These are phyloP conservation scores for Phoma sp. DNA, from an alignment of 2,329 filamentous ascomycete genomes.

Conservation along the genomic window DNA sequence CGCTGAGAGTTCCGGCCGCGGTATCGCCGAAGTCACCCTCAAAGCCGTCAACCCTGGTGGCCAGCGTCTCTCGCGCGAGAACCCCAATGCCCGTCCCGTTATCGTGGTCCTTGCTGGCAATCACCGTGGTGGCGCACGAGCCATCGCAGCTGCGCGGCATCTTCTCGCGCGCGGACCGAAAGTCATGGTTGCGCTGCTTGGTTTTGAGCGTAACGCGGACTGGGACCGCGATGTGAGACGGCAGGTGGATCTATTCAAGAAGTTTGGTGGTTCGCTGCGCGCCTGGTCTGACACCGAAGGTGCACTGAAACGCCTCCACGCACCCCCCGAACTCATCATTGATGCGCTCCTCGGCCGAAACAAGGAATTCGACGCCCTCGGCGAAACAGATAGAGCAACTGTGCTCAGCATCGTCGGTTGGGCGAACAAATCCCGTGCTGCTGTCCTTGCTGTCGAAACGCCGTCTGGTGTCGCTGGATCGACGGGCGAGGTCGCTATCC, in stretches of 20 bases:
- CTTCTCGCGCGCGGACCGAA: slow-evolving; percentile 83
- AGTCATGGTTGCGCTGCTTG: slow-evolving; percentile 82
- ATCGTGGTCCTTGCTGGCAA: slow-evolving; percentile 92
- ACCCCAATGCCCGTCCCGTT: slow-evolving; percentile 60
- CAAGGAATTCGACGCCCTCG: slow-evolving; percentile 85
- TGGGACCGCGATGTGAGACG: slow-evolving; percentile 80
- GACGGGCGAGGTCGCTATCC: slow-evolving; percentile 64
- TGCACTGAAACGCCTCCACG: slow-evolving; percentile 62
- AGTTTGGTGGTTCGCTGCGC: slow-evolving; percentile 78
- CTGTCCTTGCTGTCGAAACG: slow-evolving; percentile 86
- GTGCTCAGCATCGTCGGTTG: slow-evolving; percentile 92
- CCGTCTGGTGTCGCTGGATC: slow-evolving; percentile 87
- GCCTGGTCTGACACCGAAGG: slow-evolving; percentile 66
- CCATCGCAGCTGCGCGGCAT: slow-evolving; percentile 85
- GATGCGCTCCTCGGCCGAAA: slow-evolving; percentile 89
- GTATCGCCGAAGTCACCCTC: slow-evolving; percentile 84
- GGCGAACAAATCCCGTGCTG: slow-evolving; percentile 86
- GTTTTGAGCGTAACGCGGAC: slow-evolving; percentile 82
- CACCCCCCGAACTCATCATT: slow-evolving; percentile 79
- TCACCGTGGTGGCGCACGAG: slow-evolving; percentile 85
- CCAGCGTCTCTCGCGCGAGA: slow-evolving; percentile 60
- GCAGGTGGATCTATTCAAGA: slow-evolving; percentile 84
- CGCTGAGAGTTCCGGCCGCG: slow-evolving; percentile 87
- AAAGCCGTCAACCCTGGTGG: slow-evolving; percentile 67
- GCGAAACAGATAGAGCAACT: slow-evolving; percentile 80